Base-by-base conservation (phyloP, 2,329 filamentous ascomycete species). In the Sclerotinia minor region DNA sequence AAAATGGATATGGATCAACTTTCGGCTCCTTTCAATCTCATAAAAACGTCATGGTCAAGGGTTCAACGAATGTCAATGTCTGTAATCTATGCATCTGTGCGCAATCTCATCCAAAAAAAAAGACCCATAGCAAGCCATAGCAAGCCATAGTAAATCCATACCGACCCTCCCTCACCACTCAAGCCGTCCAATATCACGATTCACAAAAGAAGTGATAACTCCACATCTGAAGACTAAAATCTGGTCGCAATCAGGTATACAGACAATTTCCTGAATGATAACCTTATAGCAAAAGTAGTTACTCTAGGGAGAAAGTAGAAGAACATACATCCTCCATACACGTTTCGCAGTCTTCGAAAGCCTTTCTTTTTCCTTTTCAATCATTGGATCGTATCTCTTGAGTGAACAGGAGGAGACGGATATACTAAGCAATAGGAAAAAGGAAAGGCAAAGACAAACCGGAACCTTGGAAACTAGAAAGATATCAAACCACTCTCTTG, bases 41-140 rank as follows among this genome's bases (percentile, higher is more conserved):
- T 13, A n/a, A 24, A 55, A 57, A 57, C 54, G 54, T 57, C 54
- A 57, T 57, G 54, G 54, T 57, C 54, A 38, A 57, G 54, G 54
- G 54, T 57, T 41, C 21, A 41, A 35, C 32, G 54, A 57, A 57
- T 57, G 32, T 57, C 32, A 57, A 57, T 57, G 21, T 57, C 53
- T 41, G 54, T 41, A 24, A 24, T 41, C 32, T 57, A 24, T 38
- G 32, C 32, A 57, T 57, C 53, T 57, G 21, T 57, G 53, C 32
- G 32, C n/a, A 57, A 32, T 15, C 53, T n/a, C 29, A 41, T 41
- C 38, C 38, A 11, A 38, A 38, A 38, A 38, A 38, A 38, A 38
- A 38, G 11, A 35, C 35, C 35, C 35, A 35, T 35, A 38, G 8
- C 9, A 41, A 41, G 38, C 13, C 44, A 7, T 47, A 41, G 8